A percentile compares a stretch with the other conserved stretches of the same genome.
Conservation (phyloP, 306 rosid species). For the Vigna unguiculata region DNA sequence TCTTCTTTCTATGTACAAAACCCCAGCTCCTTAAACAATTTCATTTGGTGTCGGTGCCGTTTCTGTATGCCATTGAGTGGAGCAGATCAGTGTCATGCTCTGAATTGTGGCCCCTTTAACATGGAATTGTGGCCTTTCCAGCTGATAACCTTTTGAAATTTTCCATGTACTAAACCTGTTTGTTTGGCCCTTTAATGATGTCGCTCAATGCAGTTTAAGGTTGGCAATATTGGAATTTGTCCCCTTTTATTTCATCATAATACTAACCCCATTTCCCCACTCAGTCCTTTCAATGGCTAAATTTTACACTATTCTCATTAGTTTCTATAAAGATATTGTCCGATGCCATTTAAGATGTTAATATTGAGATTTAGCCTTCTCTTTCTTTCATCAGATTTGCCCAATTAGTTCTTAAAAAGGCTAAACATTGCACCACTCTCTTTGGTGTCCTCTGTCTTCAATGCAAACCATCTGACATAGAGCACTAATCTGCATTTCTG, state of each 20-base stretch:
- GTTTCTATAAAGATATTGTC: neutral
- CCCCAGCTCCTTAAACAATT: neutral
- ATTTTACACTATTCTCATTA: no score
- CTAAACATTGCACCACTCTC: neutral
- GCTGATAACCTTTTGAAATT: no score
- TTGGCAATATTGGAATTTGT: neutral
- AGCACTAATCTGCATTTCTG: neutral
- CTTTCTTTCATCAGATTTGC: neutral
- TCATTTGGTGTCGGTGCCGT: neutral
- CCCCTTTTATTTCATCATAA: neutral
- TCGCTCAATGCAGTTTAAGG: no score
- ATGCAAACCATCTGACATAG: neutral
- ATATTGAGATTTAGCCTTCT: neutral
- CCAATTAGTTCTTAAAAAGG: neutral
- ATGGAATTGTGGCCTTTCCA: no score
- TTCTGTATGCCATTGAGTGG: neutral
- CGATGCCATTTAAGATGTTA: neutral
- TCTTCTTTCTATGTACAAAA: neutral
- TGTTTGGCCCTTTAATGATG: no score
- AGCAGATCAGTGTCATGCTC: neutral
- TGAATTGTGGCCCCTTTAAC: neutral
- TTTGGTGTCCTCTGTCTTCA: neutral
- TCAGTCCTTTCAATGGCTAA: no score
- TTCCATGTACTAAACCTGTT: no score
- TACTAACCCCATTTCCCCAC: neutral